A percentile compares a stretch with the other conserved stretches of the same genome.
Evolutionary conservation across 441 rosid species (phyloP).

Genomic region (Adansonia grandidieri): DNA sequence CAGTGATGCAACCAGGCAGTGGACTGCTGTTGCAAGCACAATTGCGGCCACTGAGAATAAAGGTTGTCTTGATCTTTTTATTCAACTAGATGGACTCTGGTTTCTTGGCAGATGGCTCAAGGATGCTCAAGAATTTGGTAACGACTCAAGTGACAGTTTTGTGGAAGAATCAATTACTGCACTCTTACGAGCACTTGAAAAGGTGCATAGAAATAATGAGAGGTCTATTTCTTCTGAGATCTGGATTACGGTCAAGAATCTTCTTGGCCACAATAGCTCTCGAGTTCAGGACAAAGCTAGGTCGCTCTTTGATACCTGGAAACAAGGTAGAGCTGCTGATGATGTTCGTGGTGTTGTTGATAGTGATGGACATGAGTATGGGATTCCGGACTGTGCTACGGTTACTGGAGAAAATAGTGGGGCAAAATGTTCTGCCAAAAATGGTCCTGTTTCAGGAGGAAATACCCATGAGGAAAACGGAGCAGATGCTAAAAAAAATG

Average conservation of each 20-base stretch:
- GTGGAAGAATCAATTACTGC: slow-evolving; percentile 78
- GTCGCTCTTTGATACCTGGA: slow-evolving; percentile 68
- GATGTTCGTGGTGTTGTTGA: slow-evolving; percentile 41
- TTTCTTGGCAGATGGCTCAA: slow-evolving; percentile 81
- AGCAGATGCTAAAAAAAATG: slow-evolving; percentile 44
- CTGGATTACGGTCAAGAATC: slow-evolving; percentile 66
- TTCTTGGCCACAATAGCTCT: slow-evolving; percentile 67
- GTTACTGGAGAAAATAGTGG: slow-evolving; percentile 36
- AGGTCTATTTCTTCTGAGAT: slow-evolving; percentile 81
- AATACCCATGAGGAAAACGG: slow-evolving; percentile 40
- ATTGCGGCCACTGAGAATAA: slow-evolving; percentile 80
- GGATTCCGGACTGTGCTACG: slow-evolving; percentile 34
- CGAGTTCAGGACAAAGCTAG: slow-evolving; percentile 76
- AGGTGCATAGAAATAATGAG: slow-evolving; percentile 68
- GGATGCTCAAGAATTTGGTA: slow-evolving; percentile 57
- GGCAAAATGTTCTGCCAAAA: slow-evolving; percentile 42
- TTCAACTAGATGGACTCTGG: slow-evolving; percentile 78
- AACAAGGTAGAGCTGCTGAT: slow-evolving; percentile 43
- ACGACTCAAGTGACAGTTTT: slow-evolving; percentile 52
- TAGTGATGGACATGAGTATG: slow-evolving; percentile 39
- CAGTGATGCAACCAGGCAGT: slow-evolving; percentile 83
- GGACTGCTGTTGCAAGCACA: slow-evolving; percentile 90
- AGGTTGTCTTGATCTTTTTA: slow-evolving; percentile 92
- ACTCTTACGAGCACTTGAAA: slow-evolving; percentile 73
- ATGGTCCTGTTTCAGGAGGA: slow-evolving; percentile 45